Evolutionary conservation across 768 basidiomycete genomes (phyloP).

Genomic region (Collybia sordida): DNA sequence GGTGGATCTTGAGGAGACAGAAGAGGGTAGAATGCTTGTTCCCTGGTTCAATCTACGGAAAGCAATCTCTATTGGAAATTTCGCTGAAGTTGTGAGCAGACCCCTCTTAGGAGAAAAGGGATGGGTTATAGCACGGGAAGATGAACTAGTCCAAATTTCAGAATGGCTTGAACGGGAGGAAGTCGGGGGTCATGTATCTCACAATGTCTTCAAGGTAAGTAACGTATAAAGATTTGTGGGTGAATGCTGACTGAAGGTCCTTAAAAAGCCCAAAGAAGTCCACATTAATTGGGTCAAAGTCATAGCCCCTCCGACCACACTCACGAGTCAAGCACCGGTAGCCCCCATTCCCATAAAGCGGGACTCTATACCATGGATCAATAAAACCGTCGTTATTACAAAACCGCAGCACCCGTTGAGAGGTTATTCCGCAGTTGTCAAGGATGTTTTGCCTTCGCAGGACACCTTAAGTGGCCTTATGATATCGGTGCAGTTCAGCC

Average conservation of each 20-base stretch:
- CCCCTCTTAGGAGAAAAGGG: constrained; percentile 4
- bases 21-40: background rate
- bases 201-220: no score
- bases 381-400: background rate
- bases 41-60: background rate
- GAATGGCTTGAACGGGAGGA: background rate
- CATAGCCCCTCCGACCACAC: background rate
- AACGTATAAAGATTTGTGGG: no score
- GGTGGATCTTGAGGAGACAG: background rate
- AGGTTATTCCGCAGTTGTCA: constrained; percentile 1
- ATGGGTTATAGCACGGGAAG: background rate
- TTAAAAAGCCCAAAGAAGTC: background rate
- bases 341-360: background rate
- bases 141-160: background rate
- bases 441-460: constrained; percentile 1
- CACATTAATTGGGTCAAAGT: constrained; percentile 5
- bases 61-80: background rate
- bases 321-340: background rate
- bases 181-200: background rate
- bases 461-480: constrained; percentile 1
- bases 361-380: background rate
- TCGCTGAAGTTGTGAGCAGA: background rate
- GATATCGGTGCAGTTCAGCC: background rate
- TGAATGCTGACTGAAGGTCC: no score
- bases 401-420: background rate